phyloP scores from a whole-genome alignment of 1,284 basidiomycete species.

The Tilletia horrida region DNA sequence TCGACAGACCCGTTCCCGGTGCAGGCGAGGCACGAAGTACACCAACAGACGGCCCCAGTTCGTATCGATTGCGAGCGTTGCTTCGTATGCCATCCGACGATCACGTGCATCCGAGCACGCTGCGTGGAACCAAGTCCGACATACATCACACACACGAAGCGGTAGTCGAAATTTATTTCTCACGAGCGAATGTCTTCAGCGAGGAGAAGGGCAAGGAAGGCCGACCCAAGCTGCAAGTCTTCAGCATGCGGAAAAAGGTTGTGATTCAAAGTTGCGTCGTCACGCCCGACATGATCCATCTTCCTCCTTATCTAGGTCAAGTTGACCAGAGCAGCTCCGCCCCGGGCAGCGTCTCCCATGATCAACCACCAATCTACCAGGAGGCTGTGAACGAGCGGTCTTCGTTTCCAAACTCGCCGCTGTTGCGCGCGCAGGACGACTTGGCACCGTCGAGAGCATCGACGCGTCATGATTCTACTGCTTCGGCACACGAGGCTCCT shows the following conservation, averaged over 20 bases:
- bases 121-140: conserved; percentile 47
- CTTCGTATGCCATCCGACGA: conserved; percentile 51
- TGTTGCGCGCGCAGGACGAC: no score
- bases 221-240: conserved; percentile 50
- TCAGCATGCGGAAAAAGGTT: conserved; percentile 47
- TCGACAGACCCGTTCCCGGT: neutral
- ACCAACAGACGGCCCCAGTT: neutral
- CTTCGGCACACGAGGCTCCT: neutral
- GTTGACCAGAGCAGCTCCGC: no score
- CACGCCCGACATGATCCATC: conserved; percentile 51
- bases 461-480: neutral
- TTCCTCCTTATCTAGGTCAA: conserved; percentile 42
- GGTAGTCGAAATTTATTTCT: conserved; percentile 51
- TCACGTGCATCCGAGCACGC: conserved; percentile 45
- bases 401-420: no score
- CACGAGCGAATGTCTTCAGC: conserved; percentile 42
- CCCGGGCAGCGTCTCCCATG: no score
- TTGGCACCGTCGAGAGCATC: neutral
- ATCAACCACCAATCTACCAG: no score
- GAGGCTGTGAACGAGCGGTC: no score
- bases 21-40: neutral
- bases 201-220: conserved; percentile 40
- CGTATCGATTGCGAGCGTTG: conserved; percentile 46
- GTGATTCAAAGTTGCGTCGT: conserved; percentile 46
- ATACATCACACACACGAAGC: conserved; percentile 51